A percentile compares a stretch with the other conserved stretches of the same genome.
phyloP scores from a whole-genome alignment of 176 grass and related monocot genomes.

The Puya raimondii region DNA sequence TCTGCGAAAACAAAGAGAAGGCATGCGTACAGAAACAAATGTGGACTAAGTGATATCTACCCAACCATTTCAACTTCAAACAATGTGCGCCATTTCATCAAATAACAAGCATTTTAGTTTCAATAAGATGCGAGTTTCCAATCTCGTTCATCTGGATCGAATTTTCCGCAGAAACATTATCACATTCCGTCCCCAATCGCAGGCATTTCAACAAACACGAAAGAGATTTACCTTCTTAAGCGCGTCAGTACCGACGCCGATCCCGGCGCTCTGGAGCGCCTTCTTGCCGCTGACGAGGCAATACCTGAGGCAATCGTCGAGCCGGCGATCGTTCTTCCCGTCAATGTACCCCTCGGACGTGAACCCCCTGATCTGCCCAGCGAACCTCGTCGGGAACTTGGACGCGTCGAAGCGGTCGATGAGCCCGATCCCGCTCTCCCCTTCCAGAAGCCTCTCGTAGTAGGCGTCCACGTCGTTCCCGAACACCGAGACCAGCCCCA shows the following conservation, averaged over 20 bases:
- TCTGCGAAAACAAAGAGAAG: too few relatives aligned
- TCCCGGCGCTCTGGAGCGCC: constrained; percentile 40
- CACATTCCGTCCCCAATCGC: not conserved
- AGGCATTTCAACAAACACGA: not conserved
- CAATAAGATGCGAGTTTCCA: too few relatives aligned
- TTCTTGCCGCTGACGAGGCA: constrained; percentile 91
- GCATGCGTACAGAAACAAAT: too few relatives aligned
- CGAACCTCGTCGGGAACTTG: constrained; percentile 87
- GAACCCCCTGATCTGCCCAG: constrained; percentile 91
- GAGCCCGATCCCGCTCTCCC: constrained; percentile 61
- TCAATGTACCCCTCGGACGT: constrained; percentile 75
- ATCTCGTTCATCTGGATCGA: not conserved
- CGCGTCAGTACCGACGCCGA: constrained; percentile 23
- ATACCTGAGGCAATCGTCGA: constrained; percentile 99
- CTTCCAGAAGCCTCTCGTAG: constrained; percentile 76
- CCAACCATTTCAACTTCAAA: too few relatives aligned
- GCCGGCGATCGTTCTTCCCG: constrained; percentile 71
- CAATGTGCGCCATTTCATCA: too few relatives aligned
- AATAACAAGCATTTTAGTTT: too few relatives aligned
- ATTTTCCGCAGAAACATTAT: not conserved
- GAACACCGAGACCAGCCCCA: constrained; percentile 83
- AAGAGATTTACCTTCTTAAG: constrained; percentile 24
- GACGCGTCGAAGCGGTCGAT: constrained; percentile 90
- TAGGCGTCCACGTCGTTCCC: constrained; percentile 75
- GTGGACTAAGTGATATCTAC: too few relatives aligned